Percentiles rank a stretch among this genome's conserved stretches.
phyloP scores from a whole-genome alignment of 2,329 filamentous ascomycete genomes.

The Colletotrichum tanaceti region DNA sequence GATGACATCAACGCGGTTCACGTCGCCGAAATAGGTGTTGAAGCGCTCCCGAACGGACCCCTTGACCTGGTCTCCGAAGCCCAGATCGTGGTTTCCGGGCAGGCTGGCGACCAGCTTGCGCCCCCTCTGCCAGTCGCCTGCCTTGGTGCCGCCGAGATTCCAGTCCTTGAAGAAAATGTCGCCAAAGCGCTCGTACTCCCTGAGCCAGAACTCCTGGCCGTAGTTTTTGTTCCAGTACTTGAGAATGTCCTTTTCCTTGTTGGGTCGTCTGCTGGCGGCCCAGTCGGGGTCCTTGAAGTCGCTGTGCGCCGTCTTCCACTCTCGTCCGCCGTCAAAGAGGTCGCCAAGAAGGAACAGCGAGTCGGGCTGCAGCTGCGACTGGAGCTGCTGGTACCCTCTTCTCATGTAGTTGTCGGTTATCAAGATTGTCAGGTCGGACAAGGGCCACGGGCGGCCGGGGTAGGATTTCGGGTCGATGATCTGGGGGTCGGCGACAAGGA shows the following conservation, averaged over 20 bases:
- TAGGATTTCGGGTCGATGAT: slow-evolving; percentile 96
- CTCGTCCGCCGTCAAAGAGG: slow-evolving; percentile 92
- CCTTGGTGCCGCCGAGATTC: slow-evolving; percentile 65
- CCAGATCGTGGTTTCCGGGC: slow-evolving; percentile 95
- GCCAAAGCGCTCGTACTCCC: slow-evolving; percentile 88
- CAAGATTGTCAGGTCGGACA: slow-evolving; percentile 63
- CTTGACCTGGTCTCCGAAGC: slow-evolving; percentile 89
- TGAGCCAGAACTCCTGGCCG: slow-evolving; percentile 84
- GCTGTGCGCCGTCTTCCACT: slow-evolving; percentile 83
- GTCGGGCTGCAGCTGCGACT: slow-evolving; percentile 81
- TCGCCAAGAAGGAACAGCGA: slow-evolving; percentile 93
- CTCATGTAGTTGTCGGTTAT: slow-evolving; percentile 92
- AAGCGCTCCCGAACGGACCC: slow-evolving; percentile 84
- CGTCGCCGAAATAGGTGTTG: slow-evolving; percentile 86
- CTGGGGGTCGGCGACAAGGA: slow-evolving; percentile 90
- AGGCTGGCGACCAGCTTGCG: slow-evolving; percentile 85
- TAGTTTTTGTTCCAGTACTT: slow-evolving; percentile 80
- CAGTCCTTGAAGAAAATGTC: slow-evolving; percentile 83
- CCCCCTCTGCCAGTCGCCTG: slow-evolving; percentile 71
- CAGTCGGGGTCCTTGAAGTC: slow-evolving; percentile 70
- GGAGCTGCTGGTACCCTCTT: slow-evolving; percentile 82
- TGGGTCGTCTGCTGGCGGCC: slow-evolving; percentile 63
- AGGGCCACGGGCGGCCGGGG: slow-evolving; percentile 76
- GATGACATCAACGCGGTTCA: slow-evolving; percentile 90
- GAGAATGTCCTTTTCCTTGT: slow-evolving; percentile 64